These are phyloP conservation scores for Trichosporon faecale DNA, from an alignment of 1,284 basidiomycete genomes.

Conservation along the genomic window DNA sequence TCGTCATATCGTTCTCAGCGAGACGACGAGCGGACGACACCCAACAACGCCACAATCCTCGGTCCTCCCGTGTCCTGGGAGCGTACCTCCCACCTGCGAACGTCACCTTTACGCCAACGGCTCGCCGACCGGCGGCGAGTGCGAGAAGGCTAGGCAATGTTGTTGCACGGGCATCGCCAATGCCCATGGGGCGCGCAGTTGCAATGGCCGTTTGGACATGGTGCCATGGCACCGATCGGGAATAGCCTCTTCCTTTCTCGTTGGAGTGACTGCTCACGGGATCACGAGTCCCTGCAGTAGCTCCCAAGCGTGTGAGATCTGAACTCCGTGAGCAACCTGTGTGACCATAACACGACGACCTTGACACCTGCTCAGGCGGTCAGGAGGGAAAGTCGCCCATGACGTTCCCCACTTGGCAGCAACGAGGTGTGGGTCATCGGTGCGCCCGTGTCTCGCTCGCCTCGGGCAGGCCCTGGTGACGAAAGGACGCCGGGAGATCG, in stretches of 20 bases:
- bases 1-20: not conserved
- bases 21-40: not conserved
- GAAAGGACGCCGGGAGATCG: not conserved
- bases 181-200: not conserved
- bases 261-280: not conserved
- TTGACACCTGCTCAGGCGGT: not conserved
- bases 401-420: constrained; percentile 3
- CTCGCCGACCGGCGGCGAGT: not conserved
- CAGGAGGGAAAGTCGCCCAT: not conserved
- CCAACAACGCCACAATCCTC: not conserved
- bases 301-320: not conserved
- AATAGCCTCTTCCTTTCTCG: not conserved
- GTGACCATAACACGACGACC: not conserved
- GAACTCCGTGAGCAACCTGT: not conserved
- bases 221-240: not conserved
- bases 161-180: not conserved
- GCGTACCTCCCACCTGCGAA: not conserved
- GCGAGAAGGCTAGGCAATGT: not conserved
- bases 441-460: not conserved
- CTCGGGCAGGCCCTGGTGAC: not conserved
- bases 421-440: not conserved
- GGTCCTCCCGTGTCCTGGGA: not conserved
- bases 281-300: not conserved
- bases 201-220: not conserved
- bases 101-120: not conserved